These are phyloP conservation scores for Fusarium chaquense DNA, from an alignment of 2,329 filamentous ascomycete genomes.

Conservation along the genomic window DNA sequence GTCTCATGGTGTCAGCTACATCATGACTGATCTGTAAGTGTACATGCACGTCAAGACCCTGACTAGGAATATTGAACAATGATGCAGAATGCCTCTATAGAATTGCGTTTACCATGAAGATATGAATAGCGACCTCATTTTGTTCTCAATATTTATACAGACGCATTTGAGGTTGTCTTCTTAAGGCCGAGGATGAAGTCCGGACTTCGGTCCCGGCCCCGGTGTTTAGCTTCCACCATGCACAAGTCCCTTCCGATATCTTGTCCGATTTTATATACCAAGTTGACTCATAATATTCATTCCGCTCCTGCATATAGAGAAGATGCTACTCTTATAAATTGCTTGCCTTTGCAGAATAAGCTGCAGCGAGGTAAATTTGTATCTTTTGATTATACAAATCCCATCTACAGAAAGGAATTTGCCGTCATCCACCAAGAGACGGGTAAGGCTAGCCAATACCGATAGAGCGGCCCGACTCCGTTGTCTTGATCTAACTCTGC, in stretches of 20 bases:
- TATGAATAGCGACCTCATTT: not conserved
- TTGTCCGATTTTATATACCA: not conserved
- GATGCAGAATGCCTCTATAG: fast-evolving
- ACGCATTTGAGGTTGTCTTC: not conserved
- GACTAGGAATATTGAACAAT: not conserved
- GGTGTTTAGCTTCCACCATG: not conserved
- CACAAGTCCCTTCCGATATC: slow-evolving; percentile 5
- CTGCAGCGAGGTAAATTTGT: not conserved
- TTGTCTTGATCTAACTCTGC: not conserved
- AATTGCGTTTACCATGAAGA: fast-evolving
- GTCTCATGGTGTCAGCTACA: not conserved
- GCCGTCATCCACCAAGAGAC: not conserved
- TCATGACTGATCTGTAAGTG: not conserved
- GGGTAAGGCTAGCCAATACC: not conserved
- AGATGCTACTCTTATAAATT: not conserved
- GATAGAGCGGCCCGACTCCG: not conserved
- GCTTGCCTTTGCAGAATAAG: not conserved
- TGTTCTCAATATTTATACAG: not conserved
- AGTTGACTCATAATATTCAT: not conserved
- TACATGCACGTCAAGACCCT: not conserved
- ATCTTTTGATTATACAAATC: not conserved
- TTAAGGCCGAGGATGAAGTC: slow-evolving; percentile 21
- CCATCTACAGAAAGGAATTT: not conserved
- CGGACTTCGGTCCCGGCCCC: slow-evolving; percentile 21
- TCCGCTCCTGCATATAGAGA: not conserved